phyloP scores from a whole-genome alignment of 2,329 filamentous ascomycete genomes.

The Bertia moriformis region DNA sequence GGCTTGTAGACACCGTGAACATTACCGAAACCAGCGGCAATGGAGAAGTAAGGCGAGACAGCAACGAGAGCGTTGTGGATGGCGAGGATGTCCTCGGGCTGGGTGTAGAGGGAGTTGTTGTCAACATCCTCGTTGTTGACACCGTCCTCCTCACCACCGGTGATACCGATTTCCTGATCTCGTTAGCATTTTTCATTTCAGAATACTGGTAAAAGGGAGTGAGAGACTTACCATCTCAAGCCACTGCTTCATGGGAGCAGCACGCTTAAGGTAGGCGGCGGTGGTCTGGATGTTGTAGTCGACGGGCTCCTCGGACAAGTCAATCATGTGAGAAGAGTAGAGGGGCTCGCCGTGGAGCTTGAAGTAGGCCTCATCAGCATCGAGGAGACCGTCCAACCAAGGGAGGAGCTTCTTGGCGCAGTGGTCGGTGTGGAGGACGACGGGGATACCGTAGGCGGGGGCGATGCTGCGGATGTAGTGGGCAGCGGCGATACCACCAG shows the following conservation, averaged over 20 bases:
- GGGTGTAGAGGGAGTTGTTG: slow-evolving; percentile 94
- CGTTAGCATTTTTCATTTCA: slow-evolving; percentile 2
- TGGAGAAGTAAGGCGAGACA: slow-evolving; percentile 93
- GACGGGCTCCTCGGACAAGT: slow-evolving; percentile 81
- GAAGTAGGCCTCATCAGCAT: slow-evolving; percentile 89
- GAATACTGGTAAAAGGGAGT: neutral
- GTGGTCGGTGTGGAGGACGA: slow-evolving; percentile 93
- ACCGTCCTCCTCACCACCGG: slow-evolving; percentile 92
- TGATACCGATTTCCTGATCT: slow-evolving; percentile 70
- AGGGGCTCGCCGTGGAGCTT: slow-evolving; percentile 83
- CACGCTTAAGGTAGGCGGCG: slow-evolving; percentile 82
- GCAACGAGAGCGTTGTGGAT: slow-evolving; percentile 76
- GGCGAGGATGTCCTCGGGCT: slow-evolving; percentile 87
- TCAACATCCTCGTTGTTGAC: slow-evolving; percentile 97
- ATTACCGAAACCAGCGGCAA: slow-evolving; percentile 95
- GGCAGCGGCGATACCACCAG: slow-evolving; percentile 74
- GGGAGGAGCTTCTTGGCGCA: slow-evolving; percentile 99
- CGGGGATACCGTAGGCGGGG: slow-evolving; percentile 74
- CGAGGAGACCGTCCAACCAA: slow-evolving; percentile 92
- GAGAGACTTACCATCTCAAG: slow-evolving; percentile 69
- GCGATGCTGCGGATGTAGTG: slow-evolving; percentile 87
- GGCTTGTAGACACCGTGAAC: slow-evolving; percentile 99
- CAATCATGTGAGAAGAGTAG: slow-evolving; percentile 97
- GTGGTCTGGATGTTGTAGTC: slow-evolving; percentile 87
- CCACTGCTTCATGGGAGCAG: slow-evolving; percentile 95